A percentile compares a stretch with the other conserved stretches of the same genome.
These are phyloP conservation scores for Flaveria sonorensis DNA, from an alignment of 129 eudicot genomes.

Conservation along the genomic window DNA sequence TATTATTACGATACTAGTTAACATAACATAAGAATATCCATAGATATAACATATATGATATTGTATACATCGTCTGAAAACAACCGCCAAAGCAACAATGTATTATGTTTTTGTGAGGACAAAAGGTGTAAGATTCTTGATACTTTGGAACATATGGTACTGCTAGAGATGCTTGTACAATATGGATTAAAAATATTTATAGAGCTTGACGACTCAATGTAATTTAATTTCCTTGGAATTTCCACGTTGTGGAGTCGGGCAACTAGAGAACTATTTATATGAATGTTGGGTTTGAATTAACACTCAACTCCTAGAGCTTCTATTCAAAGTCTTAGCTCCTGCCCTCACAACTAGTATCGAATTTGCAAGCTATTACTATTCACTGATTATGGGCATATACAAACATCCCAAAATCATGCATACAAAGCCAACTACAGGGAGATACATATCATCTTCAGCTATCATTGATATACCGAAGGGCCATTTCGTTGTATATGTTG, in stretches of 20 bases:
- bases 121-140: too few species aligned
- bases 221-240: too few species aligned
- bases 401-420: conserved; percentile 21
- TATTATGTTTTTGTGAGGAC: too few species aligned
- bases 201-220: too few species aligned
- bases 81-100: neutral
- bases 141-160: too few species aligned
- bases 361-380: neutral
- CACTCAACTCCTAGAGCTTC: neutral
- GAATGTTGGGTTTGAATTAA: too few species aligned
- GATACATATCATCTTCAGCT: neutral
- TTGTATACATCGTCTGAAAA: neutral
- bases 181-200: too few species aligned
- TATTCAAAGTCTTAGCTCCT: neutral
- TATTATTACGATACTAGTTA: too few species aligned
- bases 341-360: neutral
- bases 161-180: too few species aligned
- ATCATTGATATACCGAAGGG: conserved; percentile 11
- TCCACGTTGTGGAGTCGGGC: too few species aligned
- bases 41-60: neutral
- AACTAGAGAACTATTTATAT: too few species aligned
- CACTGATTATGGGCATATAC: neutral
- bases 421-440: neutral
- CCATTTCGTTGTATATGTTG: conserved; percentile 13
- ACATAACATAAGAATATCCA: neutral